Base-by-base conservation (phyloP, 129 eudicot genomes). In the Saposhnikovia divaricata region DNA sequence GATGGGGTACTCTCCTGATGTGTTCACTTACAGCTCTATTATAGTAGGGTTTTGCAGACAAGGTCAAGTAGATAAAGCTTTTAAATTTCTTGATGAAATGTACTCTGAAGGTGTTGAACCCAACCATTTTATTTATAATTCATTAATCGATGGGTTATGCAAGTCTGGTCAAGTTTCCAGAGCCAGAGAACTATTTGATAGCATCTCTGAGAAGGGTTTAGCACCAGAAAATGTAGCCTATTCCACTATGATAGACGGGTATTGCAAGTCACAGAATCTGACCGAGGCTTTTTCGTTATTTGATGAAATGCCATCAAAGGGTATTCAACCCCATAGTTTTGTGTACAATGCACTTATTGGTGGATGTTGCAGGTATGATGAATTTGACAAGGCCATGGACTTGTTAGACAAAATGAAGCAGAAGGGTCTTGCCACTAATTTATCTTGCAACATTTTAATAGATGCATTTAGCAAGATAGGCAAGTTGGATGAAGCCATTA, bases 161-260 rank as follows among this genome's bases (percentile, higher is more conserved):
- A 85, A 82, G 84, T 76, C 25, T 25, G 88, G 88, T 77, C 82
- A 85, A 68, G 72, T 82, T 47, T 57, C 14, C 10, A 76, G 78
- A 71, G 88, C 88, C 78, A 31, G 74, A 47, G 78, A 82, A n/a
- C 51, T 85, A 68, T 80, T 85, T 72, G 73, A 85, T 18, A 77
- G 47, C 46, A 80, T 85, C 47, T 75, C 77, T 38, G 79, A 45
- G 39, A 77, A 80, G 79, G 86, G 88, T 15, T 23, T 85, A 69
- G 51, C 72, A 39, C 76, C 68, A 42, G 79, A 85, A 10, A 65
- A 57, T 74, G 73, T 72, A n/a, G 82, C 86, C 59, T 85, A 79
- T 25, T 68, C 84, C 63, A 72, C 82, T 47, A 59, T 85, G 51
- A 85, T 85, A 13, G 88, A 85, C 13, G 88, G 88, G 42, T 85